Conservation (phyloP, 768 basidiomycete genomes). For the Tylopilus vinaceipallidus region DNA sequence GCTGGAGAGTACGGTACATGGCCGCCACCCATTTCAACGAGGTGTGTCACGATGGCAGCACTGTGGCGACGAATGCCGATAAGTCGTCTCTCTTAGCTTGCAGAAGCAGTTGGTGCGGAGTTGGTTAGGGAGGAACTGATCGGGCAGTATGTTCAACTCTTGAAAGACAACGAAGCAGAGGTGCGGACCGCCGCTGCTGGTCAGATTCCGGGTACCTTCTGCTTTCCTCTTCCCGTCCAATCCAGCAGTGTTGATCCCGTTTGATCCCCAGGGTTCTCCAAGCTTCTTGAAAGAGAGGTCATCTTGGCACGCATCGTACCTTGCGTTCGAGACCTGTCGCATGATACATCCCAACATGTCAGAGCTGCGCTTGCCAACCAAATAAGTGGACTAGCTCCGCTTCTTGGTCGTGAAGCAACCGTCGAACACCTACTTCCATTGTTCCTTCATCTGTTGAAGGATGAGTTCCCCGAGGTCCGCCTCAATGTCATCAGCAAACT, state of each 20-base stretch:
- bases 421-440: slow-evolving; percentile 95
- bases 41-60: slow-evolving; percentile 40
- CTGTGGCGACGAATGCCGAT: neutral
- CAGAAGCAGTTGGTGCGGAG: slow-evolving; percentile 85
- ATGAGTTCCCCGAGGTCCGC: slow-evolving; percentile 97
- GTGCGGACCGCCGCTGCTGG: slow-evolving; percentile 94
- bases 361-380: slow-evolving; percentile 94
- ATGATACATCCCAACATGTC: slow-evolving; percentile 95
- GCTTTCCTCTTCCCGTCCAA: neutral
- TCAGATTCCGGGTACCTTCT: slow-evolving; percentile 84
- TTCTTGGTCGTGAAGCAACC: slow-evolving; percentile 90
- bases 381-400: slow-evolving; percentile 92
- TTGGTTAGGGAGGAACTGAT: slow-evolving; percentile 93
- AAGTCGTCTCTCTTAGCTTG: slow-evolving; percentile 52
- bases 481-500: slow-evolving; percentile 98
- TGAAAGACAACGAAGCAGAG: slow-evolving; percentile 99
- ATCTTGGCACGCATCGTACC: slow-evolving; percentile 92
- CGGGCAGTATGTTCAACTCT: slow-evolving; percentile 84
- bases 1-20: slow-evolving; percentile 99
- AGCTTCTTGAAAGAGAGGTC: slow-evolving; percentile 89
- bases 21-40: slow-evolving; percentile 97
- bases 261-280: slow-evolving; percentile 76
- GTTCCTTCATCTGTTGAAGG: slow-evolving; percentile 95
- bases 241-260: slow-evolving; percentile 7
- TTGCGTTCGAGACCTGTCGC: slow-evolving; percentile 90